Evolutionary conservation across 2,329 filamentous ascomycete species (phyloP), one percentile per base, ranked within the genome.

Genomic region (Chlorencoelia australis): DNA sequence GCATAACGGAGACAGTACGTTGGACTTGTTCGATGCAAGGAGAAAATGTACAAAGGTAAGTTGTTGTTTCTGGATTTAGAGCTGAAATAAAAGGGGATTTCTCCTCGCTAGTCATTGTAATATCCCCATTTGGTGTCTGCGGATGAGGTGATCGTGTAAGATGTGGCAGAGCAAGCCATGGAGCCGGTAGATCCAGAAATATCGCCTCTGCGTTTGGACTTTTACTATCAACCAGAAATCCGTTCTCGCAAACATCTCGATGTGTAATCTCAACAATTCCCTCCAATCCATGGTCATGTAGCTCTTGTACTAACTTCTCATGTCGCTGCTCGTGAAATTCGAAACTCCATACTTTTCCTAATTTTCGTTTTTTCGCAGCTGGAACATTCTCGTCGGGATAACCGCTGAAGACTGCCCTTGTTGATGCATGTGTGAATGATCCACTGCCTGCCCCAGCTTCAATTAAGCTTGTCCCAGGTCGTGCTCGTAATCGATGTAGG

Each of bases 1-100:
- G 79, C 59, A 98, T 71, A 9, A 75, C 74, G 8, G 83, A 80
- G 36, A 94, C 79, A 0, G 91, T 96, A 38, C 79, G 75, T 35
- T 82, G 86, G 15, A 93, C 89, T 64, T 98, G 91, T 61, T 98
- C 91, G 47, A 98, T 93, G 60, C 91, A 98, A 0, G 91, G 91
- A 1, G 83, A 93, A 63, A 98, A 98, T 1, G 87, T 93, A 65
- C 91, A 98, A 37, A 98, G 72, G 54, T 91, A 72, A 2, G 80
- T 75, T 4, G 81, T 71, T 27, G 73, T 70, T n/a, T 70, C 68
- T 0, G 84, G 77, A 47, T 91, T 79, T 8, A 96, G 68, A 1
- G 74, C 69, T 1, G 74, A 79, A 11, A 69, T 55, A 64, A 71
- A 77, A 27, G 61, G 59, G 21, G 45, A 20, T 3, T 26, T 9